Evolutionary conservation across 2,329 filamentous ascomycete genomes (phyloP).

Genomic region (Phialophora tarda): DNA sequence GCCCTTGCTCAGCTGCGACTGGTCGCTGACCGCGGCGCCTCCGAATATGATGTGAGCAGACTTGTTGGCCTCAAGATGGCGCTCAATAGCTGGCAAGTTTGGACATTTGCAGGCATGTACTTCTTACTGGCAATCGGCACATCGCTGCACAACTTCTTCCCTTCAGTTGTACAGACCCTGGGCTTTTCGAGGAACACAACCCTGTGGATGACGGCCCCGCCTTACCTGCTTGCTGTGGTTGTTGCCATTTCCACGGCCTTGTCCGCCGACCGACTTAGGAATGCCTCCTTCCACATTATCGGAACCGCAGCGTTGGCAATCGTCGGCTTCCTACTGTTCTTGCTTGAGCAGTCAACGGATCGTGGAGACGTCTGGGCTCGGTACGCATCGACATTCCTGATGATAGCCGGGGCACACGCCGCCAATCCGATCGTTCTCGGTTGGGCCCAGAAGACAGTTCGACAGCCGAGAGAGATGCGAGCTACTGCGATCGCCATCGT

Average conservation of each 20-base stretch:
- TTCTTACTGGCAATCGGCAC: constrained; percentile 52
- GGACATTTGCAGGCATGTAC: constrained; percentile 43
- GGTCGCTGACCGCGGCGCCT: constrained; percentile 25
- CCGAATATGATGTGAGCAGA: constrained; percentile 16
- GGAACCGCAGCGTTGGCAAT: constrained; percentile 52
- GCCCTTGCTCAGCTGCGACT: constrained; percentile 53
- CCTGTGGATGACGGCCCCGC: constrained; percentile 67
- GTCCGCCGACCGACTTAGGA: constrained; percentile 68
- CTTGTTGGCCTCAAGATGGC: constrained; percentile 31
- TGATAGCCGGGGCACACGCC: constrained; percentile 45
- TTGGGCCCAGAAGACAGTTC: constrained; percentile 51
- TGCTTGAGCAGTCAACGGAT: constrained; percentile 17
- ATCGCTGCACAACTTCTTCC: constrained; percentile 70
- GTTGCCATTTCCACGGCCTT: constrained; percentile 69
- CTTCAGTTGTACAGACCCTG: constrained; percentile 71
- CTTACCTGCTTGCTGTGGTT: constrained; percentile 46
- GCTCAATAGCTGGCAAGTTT: constrained; percentile 45
- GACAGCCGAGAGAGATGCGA: constrained; percentile 53
- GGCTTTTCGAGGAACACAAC: constrained; percentile 64
- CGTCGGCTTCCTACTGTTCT: constrained; percentile 43
- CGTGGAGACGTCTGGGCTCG: constrained; percentile 40
- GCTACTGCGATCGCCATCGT: constrained; percentile 51
- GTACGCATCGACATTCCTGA: constrained; percentile 44
- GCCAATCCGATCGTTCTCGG: constrained; percentile 51
- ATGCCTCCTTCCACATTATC: constrained; percentile 71